Evolutionary conservation across 352 stramenopile species (phyloP).

Genomic region (Phytophthora cajani): DNA sequence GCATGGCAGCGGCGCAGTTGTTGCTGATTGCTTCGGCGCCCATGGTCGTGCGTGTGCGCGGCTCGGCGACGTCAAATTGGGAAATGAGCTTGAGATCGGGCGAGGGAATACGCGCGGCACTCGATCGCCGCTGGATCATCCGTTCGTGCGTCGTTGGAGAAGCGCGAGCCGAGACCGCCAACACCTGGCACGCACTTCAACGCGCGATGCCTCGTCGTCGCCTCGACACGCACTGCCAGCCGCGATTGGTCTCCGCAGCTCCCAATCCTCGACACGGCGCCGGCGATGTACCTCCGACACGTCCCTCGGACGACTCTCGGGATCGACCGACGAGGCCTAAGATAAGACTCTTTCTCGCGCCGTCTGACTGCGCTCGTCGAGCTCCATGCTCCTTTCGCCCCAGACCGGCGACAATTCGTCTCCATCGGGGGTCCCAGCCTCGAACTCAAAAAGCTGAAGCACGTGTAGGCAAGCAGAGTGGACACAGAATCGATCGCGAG

Average conservation of each 20-base stretch:
- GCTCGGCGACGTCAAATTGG: slow-evolving; percentile 20
- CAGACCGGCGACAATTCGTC: no score
- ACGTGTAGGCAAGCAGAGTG: neutral
- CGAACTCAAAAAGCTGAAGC: neutral
- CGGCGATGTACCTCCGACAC: slow-evolving; percentile 13
- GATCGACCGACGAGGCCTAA: slow-evolving; percentile 1
- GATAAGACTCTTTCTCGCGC: slow-evolving; percentile 1
- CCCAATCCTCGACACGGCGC: slow-evolving; percentile 15
- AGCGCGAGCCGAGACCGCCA: slow-evolving; percentile 13
- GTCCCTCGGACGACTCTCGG: neutral
- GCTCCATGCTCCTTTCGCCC: no score
- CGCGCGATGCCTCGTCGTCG: slow-evolving; percentile 29
- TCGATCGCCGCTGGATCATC: slow-evolving; percentile 2
- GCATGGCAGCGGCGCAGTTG: slow-evolving; percentile 12
- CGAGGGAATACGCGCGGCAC: slow-evolving; percentile 2
- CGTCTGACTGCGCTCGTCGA: slow-evolving; percentile 2
- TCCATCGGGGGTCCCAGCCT: no score
- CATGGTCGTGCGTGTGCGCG: slow-evolving; percentile 17
- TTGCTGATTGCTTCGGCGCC: slow-evolving; percentile 21
- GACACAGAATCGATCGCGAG: neutral
- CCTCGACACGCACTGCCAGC: slow-evolving; percentile 16
- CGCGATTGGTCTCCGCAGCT: slow-evolving; percentile 22
- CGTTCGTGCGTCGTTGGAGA: slow-evolving; percentile 9
- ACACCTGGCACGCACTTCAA: slow-evolving; percentile 23
- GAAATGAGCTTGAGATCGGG: slow-evolving; percentile 21